These are phyloP conservation scores for Cladophialophora chaetospira DNA, from an alignment of 2,329 filamentous ascomycete genomes.

Conservation along the genomic window DNA sequence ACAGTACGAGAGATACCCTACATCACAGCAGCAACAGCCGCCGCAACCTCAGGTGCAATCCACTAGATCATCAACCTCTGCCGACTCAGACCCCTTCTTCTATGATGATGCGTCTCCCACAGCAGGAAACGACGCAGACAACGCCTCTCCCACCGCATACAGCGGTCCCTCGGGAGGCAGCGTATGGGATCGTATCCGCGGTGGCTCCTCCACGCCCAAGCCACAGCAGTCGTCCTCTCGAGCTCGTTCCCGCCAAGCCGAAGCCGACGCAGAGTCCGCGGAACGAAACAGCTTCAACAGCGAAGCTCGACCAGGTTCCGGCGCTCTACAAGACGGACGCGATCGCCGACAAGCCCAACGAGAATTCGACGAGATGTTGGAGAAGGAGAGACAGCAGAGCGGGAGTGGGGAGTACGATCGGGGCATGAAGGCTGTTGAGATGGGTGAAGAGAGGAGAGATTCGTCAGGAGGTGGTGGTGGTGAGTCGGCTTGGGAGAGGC, in stretches of 20 bases:
- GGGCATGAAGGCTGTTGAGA: constrained; percentile 22
- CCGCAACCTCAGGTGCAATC: neutral
- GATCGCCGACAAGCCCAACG: constrained; percentile 45
- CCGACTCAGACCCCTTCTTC: constrained; percentile 20
- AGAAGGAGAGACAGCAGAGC: constrained; percentile 41
- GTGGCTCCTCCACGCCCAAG: neutral
- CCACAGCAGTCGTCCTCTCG: neutral
- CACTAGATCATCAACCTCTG: constrained; percentile 3
- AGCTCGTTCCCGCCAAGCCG: neutral
- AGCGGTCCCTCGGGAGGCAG: constrained; percentile 9
- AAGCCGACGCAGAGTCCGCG: neutral
- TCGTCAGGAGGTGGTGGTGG: neutral
- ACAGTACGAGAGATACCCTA: constrained; percentile 11
- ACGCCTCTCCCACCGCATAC: neutral
- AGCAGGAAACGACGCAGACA: constrained; percentile 26
- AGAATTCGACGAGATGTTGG: constrained; percentile 48
- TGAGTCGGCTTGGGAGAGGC: constrained; percentile 24
- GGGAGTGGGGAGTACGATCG: constrained; percentile 28
- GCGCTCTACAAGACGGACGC: neutral
- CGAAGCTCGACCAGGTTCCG: neutral
- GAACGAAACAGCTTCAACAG: neutral
- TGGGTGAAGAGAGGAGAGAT: constrained; percentile 12
- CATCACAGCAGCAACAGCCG: constrained; percentile 2
- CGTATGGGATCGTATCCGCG: constrained; percentile 29
- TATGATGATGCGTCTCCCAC: constrained; percentile 33